Evolutionary conservation across 2,329 filamentous ascomycete genomes (phyloP).

Genomic region (Penicillium sp.): DNA sequence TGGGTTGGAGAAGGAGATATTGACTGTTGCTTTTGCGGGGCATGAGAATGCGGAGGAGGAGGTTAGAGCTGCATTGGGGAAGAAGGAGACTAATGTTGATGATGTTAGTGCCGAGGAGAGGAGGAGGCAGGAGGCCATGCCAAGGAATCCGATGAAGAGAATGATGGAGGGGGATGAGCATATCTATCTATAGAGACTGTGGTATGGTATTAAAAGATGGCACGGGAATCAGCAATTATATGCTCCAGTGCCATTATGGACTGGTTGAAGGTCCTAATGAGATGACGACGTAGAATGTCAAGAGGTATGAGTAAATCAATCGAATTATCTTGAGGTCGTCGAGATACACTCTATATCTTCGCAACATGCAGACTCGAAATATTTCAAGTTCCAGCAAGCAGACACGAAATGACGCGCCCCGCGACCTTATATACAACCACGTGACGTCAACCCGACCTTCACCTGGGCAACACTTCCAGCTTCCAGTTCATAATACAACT

Average conservation of each 20-base stretch:
- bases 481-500: not conserved
- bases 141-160: slow-evolving; percentile 41
- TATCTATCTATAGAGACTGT: slow-evolving; percentile 9
- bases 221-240: not conserved
- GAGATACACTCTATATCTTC: not conserved
- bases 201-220: not conserved
- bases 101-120: slow-evolving; percentile 34
- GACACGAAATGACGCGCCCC: not conserved
- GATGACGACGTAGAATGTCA: not conserved
- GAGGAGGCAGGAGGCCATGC: slow-evolving; percentile 30
- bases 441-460: not conserved
- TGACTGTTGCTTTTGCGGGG: slow-evolving; percentile 72
- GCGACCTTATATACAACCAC: not conserved
- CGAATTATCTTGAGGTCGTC: not conserved
- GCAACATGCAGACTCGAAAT: not conserved
- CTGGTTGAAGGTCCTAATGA: not conserved
- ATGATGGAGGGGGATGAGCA: slow-evolving; percentile 36
- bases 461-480: not conserved
- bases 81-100: slow-evolving; percentile 30
- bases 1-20: slow-evolving; percentile 71
- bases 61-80: slow-evolving; percentile 20
- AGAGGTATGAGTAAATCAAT: not conserved
- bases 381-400: not conserved
- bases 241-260: not conserved
- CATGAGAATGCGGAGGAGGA: slow-evolving; percentile 46